Percentiles rank a stretch among this genome's conserved stretches.
These are phyloP conservation scores for Chlorophyllum brunneum DNA, from an alignment of 768 basidiomycete genomes.

Conservation along the genomic window DNA sequence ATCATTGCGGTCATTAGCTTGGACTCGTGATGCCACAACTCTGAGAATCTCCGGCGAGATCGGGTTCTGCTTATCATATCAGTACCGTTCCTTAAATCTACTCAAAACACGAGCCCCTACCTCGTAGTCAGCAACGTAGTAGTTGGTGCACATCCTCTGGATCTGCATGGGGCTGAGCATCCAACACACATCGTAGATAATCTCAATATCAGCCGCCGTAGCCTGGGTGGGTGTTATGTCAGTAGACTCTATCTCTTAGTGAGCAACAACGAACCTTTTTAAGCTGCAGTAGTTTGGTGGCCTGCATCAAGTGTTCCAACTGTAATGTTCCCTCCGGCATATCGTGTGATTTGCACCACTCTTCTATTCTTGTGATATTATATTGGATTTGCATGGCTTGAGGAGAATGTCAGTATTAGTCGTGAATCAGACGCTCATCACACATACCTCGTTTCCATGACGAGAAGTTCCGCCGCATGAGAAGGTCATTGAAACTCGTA, in stretches of 20 bases:
- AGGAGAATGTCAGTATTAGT: constrained; percentile 3
- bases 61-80: constrained; percentile 59
- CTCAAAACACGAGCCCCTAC: constrained; percentile 33
- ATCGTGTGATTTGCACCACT: constrained; percentile 99
- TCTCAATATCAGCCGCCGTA: constrained; percentile 93
- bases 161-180: constrained; percentile 99
- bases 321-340: constrained; percentile 99
- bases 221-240: constrained; percentile 46
- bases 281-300: constrained; percentile 94
- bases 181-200: constrained; percentile 99
- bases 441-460: constrained; percentile 96
- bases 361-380: constrained; percentile 95
- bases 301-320: constrained; percentile 98
- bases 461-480: constrained; percentile 98
- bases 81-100: constrained; percentile 5
- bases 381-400: constrained; percentile 99
- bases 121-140: constrained; percentile 99
- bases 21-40: constrained; percentile 93
- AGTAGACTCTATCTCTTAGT: constrained; percentile 5
- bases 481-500: constrained; percentile 94
- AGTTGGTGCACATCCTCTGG: constrained; percentile 98
- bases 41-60: constrained; percentile 97
- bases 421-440: neutral
- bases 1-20: constrained; percentile 95
- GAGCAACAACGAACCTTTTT: constrained; percentile 68